phyloP scores from a whole-genome alignment of 78 protist species.

The Dictyostelium capitatum region DNA sequence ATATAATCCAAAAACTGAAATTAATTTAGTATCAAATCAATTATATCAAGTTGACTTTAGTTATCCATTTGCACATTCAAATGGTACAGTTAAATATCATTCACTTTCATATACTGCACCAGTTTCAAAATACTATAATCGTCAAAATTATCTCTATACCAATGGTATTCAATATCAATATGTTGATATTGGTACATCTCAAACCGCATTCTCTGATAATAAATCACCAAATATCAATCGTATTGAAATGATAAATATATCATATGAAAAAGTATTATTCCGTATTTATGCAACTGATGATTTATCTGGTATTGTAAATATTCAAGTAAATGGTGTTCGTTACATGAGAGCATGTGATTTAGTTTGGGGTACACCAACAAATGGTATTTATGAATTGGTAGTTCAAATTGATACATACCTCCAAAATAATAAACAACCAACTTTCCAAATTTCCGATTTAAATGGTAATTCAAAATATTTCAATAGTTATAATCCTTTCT shows the following conservation, averaged over 20 bases:
- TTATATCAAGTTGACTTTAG: neutral
- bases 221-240: neutral
- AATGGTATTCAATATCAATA: too few relatives aligned
- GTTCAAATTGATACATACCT: neutral
- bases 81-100: constrained; percentile 1
- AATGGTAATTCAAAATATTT: neutral
- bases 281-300: constrained; percentile 13
- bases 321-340: neutral
- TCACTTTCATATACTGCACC: neutral
- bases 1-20: neutral
- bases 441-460: too few relatives aligned
- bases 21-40: neutral
- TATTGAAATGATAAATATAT: neutral
- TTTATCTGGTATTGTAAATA: neutral
- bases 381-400: constrained; percentile 16
- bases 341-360: neutral
- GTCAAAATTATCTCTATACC: neutral
- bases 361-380: neutral
- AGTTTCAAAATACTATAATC: neutral
- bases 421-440: too few relatives aligned
- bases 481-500: neutral
- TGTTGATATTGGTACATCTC: too few relatives aligned
- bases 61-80: constrained; percentile 7
- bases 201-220: neutral
- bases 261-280: neutral